Conservation (phyloP, 1,284 basidiomycete genomes). For the Heterobasidion parviporum region DNA sequence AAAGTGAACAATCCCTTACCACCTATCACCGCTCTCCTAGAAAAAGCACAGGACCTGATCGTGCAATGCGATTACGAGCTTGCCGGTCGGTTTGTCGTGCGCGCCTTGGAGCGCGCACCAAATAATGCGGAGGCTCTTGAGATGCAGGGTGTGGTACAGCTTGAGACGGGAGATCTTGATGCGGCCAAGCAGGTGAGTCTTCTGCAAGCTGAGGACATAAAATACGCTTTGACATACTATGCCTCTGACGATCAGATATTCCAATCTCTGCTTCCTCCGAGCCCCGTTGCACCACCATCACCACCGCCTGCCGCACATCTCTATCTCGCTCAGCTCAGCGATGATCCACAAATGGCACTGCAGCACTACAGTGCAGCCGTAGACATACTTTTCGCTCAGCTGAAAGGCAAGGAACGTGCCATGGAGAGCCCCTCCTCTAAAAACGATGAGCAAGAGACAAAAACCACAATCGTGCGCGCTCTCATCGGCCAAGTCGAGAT, state of each 20-base stretch:
- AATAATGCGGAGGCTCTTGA: slow-evolving; percentile 69
- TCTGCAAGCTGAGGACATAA: not conserved
- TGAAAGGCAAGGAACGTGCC: slow-evolving; percentile 64
- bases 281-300: slow-evolving; percentile 44
- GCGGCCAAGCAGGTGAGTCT: slow-evolving; percentile 57
- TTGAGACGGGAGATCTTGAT: slow-evolving; percentile 74
- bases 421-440: slow-evolving; percentile 29
- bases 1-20: slow-evolving; percentile 24
- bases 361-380: slow-evolving; percentile 78
- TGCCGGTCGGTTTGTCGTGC: slow-evolving; percentile 63
- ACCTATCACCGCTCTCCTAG: slow-evolving; percentile 45
- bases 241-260: slow-evolving; percentile 44
- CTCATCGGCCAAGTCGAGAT: slow-evolving; percentile 91
- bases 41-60: slow-evolving; percentile 72
- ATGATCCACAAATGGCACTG: slow-evolving; percentile 73
- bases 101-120: slow-evolving; percentile 61
- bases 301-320: slow-evolving; percentile 82
- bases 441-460: slow-evolving; percentile 56
- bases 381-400: slow-evolving; percentile 59
- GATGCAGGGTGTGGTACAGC: slow-evolving; percentile 68
- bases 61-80: slow-evolving; percentile 81
- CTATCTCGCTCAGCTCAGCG: slow-evolving; percentile 83
- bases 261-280: slow-evolving; percentile 50
- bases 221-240: not conserved
- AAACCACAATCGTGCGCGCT: slow-evolving; percentile 72